Evolutionary conservation across 768 basidiomycete genomes (phyloP).

Genomic region (Xerocomus brunneocitrinus): DNA sequence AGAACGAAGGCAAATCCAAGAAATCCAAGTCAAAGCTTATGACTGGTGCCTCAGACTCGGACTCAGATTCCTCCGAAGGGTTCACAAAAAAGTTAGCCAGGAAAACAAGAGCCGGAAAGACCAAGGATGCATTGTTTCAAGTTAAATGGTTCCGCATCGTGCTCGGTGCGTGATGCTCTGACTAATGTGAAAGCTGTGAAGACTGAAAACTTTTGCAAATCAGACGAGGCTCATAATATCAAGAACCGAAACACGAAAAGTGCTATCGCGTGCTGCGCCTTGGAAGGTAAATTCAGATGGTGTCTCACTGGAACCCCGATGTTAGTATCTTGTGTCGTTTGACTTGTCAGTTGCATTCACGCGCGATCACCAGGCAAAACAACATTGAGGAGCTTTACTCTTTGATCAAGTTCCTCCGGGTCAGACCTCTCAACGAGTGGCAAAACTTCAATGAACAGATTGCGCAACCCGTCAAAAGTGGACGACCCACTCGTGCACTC

Average conservation of each 20-base stretch:
- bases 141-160: constrained; percentile 84
- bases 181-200: neutral
- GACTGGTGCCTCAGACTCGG: constrained; percentile 26
- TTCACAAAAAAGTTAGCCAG: constrained; percentile 38
- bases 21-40: constrained; percentile 34
- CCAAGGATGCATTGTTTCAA: constrained; percentile 64
- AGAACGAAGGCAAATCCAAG: constrained; percentile 51
- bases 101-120: constrained; percentile 43
- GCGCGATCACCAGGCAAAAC: constrained; percentile 60
- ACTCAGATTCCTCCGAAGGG: constrained; percentile 35
- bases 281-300: constrained; percentile 82
- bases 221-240: constrained; percentile 93
- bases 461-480: constrained; percentile 71
- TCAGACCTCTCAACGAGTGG: constrained; percentile 80
- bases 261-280: constrained; percentile 70
- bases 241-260: constrained; percentile 81
- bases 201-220: neutral
- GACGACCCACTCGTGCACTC: constrained; percentile 62
- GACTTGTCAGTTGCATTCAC: neutral
- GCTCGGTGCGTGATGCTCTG: constrained; percentile 50
- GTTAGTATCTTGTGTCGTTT: constrained; percentile 30
- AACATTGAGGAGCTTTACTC: constrained; percentile 86
- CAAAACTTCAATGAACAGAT: constrained; percentile 75
- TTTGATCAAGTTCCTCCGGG: constrained; percentile 81
- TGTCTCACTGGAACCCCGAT: constrained; percentile 83